Evolutionary conservation across 768 basidiomycete genomes (phyloP).

Genomic region (Lactarius evosmus): DNA sequence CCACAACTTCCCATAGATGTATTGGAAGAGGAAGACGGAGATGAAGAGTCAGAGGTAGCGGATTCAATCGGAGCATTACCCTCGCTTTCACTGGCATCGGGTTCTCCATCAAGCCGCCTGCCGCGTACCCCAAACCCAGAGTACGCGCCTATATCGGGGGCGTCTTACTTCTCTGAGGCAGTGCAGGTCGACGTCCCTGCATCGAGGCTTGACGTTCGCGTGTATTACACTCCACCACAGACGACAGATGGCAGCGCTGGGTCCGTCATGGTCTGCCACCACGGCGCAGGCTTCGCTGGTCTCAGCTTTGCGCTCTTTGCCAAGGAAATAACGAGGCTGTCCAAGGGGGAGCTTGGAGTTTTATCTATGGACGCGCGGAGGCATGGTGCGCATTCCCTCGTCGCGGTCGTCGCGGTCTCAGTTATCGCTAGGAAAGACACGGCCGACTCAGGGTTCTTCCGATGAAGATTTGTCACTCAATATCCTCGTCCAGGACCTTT

Average conservation of each 20-base stretch:
- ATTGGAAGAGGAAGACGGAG: conserved; percentile 43
- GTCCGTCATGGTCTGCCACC: conserved; percentile 86
- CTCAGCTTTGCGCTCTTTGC: conserved; percentile 89
- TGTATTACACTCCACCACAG: conserved; percentile 78
- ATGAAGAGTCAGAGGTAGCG: conserved; percentile 52
- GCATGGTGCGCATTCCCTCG: conserved; percentile 60
- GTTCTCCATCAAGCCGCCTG: conserved; percentile 55
- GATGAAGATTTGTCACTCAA: conserved; percentile 67
- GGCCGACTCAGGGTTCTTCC: conserved; percentile 38
- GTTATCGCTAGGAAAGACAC: conserved; percentile 61
- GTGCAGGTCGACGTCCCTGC: conserved; percentile 66
- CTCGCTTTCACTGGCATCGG: conserved; percentile 59
- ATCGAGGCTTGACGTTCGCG: conserved; percentile 64
- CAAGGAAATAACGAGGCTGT: conserved; percentile 62
- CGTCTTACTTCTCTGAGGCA: conserved; percentile 75
- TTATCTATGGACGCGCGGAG: conserved; percentile 79
- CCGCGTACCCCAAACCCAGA: conserved; percentile 51
- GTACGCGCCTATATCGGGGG: conserved; percentile 76
- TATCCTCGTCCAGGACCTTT: conserved; percentile 69
- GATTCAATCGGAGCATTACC: conserved; percentile 63
- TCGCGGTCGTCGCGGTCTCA: conserved; percentile 13
- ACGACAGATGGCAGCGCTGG: conserved; percentile 41
- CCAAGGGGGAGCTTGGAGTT: conserved; percentile 73
- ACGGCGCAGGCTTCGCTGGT: conserved; percentile 91
- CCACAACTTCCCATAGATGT: conserved; percentile 43